Evolutionary conservation across 2,329 filamentous ascomycete species (phyloP).

Genomic region (Amphichorda felina): DNA sequence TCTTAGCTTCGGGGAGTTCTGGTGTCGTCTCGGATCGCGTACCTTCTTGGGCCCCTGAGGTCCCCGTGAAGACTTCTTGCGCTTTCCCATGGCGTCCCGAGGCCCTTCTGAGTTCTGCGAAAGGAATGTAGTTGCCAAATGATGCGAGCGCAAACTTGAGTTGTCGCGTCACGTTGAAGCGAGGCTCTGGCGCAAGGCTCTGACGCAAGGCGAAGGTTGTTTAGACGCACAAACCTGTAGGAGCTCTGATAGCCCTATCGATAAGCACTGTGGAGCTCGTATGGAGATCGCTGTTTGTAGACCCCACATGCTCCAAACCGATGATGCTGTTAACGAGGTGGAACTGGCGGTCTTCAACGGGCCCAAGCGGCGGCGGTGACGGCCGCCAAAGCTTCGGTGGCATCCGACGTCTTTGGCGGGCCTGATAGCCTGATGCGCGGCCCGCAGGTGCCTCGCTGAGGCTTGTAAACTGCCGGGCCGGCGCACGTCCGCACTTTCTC

Average conservation of each 20-base stretch:
- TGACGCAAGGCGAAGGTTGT: too few relatives aligned
- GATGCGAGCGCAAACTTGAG: neutral
- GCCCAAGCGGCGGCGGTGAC: neutral
- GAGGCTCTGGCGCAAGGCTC: too few relatives aligned
- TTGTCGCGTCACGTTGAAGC: too few relatives aligned
- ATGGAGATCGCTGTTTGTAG: too few relatives aligned
- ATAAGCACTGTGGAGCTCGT: too few relatives aligned
- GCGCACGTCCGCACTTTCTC: too few relatives aligned
- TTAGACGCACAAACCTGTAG: too few relatives aligned
- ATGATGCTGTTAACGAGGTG: neutral
- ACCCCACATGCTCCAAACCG: neutral
- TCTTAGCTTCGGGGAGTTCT: too few relatives aligned
- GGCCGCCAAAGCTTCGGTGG: neutral
- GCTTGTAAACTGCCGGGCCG: too few relatives aligned
- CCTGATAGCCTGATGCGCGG: neutral
- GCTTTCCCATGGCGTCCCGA: conserved; percentile 59
- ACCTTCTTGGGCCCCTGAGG: conserved; percentile 77
- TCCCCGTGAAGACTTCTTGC: conserved; percentile 82
- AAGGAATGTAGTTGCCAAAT: neutral
- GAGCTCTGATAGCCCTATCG: too few relatives aligned
- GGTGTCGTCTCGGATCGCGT: conserved; percentile 7
- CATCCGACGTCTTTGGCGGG: conserved; percentile 1
- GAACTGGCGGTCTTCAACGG: too few relatives aligned
- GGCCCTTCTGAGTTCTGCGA: neutral
- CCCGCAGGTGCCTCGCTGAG: too few relatives aligned